Conservation (phyloP, 2,329 filamentous ascomycete species). For the Alternaria gaisen region DNA sequence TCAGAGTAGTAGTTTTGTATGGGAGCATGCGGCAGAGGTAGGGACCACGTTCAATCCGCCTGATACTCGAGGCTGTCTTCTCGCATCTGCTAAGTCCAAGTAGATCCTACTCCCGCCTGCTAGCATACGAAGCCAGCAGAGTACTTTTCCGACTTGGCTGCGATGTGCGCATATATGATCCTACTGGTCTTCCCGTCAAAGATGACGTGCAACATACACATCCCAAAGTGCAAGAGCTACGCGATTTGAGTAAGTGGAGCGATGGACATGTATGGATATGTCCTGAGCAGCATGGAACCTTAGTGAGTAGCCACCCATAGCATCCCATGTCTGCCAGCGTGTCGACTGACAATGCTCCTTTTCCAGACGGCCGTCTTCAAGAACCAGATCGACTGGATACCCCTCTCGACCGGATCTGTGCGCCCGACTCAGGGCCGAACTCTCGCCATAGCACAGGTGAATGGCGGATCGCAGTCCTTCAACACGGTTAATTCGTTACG, state of each 20-base stretch:
- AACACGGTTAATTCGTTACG: conserved; percentile 73
- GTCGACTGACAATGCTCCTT: not conserved
- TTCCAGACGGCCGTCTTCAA: conserved; percentile 70
- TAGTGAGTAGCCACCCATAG: conserved; percentile 52
- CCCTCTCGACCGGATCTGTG: conserved; percentile 67
- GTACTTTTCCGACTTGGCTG: conserved; percentile 72
- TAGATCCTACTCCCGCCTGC: conserved; percentile 68
- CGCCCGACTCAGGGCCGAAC: conserved; percentile 73
- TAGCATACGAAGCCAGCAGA: conserved; percentile 67
- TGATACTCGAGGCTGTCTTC: not conserved
- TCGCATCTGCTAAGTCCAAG: not conserved
- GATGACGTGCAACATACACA: conserved; percentile 68
- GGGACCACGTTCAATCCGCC: not conserved
- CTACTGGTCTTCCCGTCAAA: conserved; percentile 67
- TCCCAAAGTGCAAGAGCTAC: conserved; percentile 69
- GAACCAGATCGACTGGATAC: conserved; percentile 76
- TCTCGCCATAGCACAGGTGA: conserved; percentile 69
- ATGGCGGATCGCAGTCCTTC: conserved; percentile 71
- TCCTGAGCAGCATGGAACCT: conserved; percentile 72
- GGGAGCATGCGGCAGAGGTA: conserved; percentile 63
- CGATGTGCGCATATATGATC: conserved; percentile 71
- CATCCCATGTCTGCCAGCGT: too few species aligned
- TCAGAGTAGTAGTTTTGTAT: conserved; percentile 69
- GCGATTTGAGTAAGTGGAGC: conserved; percentile 69
- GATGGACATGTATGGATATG: conserved; percentile 73